Evolutionary conservation across 2,329 filamentous ascomycete genomes (phyloP).

Genomic region (Endoconidiophora laricicola): DNA sequence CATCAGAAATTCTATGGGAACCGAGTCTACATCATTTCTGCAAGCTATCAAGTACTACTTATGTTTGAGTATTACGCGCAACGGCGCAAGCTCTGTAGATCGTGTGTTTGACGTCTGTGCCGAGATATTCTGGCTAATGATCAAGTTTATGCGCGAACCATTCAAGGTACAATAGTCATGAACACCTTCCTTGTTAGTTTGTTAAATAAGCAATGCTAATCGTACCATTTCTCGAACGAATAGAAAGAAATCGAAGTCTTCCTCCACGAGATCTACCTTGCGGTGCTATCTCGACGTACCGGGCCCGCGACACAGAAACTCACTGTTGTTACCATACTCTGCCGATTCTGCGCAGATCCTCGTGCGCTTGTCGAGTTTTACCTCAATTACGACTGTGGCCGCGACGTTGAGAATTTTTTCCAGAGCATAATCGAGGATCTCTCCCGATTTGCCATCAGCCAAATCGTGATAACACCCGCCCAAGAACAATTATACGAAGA

Average conservation of each 20-base stretch:
- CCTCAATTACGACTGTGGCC: slow-evolving; percentile 94
- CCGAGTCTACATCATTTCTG: slow-evolving; percentile 75
- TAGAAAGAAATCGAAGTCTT: slow-evolving; percentile 97
- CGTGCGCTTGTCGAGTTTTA: slow-evolving; percentile 86
- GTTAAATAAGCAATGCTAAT: background rate
- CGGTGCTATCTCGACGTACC: slow-evolving; percentile 73
- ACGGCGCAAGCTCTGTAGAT: slow-evolving; percentile 84
- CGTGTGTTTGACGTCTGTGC: slow-evolving; percentile 88
- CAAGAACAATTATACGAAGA: slow-evolving; percentile 85
- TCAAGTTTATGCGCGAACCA: slow-evolving; percentile 80
- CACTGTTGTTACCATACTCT: slow-evolving; percentile 74
- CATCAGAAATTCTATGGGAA: slow-evolving; percentile 78
- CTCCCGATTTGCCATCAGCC: slow-evolving; percentile 67
- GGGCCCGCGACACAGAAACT: slow-evolving; percentile 83
- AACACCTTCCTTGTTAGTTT: background rate
- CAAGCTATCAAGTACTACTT: slow-evolving; percentile 95
- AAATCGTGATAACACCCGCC: slow-evolving; percentile 54
- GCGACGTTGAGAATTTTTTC: slow-evolving; percentile 92
- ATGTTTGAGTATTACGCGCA: slow-evolving; percentile 84
- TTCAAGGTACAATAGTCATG: slow-evolving; percentile 51
- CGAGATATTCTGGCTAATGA: slow-evolving; percentile 96
- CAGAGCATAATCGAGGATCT: slow-evolving; percentile 89
- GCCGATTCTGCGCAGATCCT: slow-evolving; percentile 70
- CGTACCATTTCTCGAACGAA: background rate
- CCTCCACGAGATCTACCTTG: slow-evolving; percentile 89